These are phyloP conservation scores for Xylaria intraflava DNA, from an alignment of 495 filamentous ascomycete species.

Conservation along the genomic window DNA sequence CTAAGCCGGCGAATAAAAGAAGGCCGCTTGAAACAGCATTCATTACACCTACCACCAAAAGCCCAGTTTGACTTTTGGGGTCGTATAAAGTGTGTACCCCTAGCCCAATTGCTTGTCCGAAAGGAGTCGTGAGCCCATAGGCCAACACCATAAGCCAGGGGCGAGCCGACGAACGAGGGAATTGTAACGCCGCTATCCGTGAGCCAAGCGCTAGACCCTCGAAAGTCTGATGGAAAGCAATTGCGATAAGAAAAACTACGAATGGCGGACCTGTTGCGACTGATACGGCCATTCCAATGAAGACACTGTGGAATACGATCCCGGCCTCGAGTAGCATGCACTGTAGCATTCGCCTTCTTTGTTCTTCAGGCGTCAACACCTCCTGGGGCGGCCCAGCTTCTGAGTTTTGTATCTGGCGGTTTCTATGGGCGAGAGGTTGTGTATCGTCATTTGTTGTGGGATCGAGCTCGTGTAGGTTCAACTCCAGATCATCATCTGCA, in stretches of 20 bases:
- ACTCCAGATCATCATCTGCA: slow-evolving; percentile 42
- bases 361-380: slow-evolving; percentile 35
- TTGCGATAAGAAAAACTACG: slow-evolving; percentile 72
- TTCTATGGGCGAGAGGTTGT: slow-evolving; percentile 17
- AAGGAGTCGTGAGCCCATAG: slow-evolving; percentile 83
- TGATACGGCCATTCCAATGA: slow-evolving; percentile 86
- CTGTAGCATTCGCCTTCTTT: slow-evolving; percentile 63
- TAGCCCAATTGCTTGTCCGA: slow-evolving; percentile 85
- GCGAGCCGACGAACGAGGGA: slow-evolving; percentile 46
- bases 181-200: slow-evolving; percentile 61
- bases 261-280: slow-evolving; percentile 74
- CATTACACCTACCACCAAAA: slow-evolving; percentile 88
- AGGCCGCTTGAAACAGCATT: slow-evolving; percentile 86
- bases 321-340: slow-evolving; percentile 76
- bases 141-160: slow-evolving; percentile 96
- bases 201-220: slow-evolving; percentile 70
- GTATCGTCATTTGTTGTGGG: slow-evolving; percentile 22
- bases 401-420: slow-evolving; percentile 16
- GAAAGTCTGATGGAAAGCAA: slow-evolving; percentile 73
- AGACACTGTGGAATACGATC: slow-evolving; percentile 81
- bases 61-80: slow-evolving; percentile 68
- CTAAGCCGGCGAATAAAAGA: slow-evolving; percentile 83
- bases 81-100: slow-evolving; percentile 78
- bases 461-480: slow-evolving; percentile 48
- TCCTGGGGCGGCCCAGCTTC: slow-evolving; percentile 19